Conservation (phyloP, 164 flowering plant species). For the Buxus sempervirens region DNA sequence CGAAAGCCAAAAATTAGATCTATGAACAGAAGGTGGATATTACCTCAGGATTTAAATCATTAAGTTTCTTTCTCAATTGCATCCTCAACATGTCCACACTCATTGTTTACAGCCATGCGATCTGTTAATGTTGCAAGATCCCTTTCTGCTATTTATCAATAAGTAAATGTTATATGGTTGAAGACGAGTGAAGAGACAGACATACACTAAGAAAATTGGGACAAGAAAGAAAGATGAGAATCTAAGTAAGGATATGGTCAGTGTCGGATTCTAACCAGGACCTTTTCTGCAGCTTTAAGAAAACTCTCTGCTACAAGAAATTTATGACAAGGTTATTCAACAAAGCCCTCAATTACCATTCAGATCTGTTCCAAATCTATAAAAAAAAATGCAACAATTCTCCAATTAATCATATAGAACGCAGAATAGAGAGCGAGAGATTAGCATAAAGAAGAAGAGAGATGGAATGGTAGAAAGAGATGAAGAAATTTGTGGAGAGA, state of each 20-base stretch:
- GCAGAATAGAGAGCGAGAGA: no score
- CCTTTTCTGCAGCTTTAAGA: conserved; percentile 79
- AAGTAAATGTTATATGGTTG: conserved; percentile 30
- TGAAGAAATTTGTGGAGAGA: no score
- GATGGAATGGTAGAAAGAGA: no score
- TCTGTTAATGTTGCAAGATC: conserved; percentile 88
- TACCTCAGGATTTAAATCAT: conserved; percentile 95
- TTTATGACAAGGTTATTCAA: conserved; percentile 95
- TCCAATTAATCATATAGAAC: no score
- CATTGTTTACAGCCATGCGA: conserved; percentile 92
- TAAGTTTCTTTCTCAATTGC: conserved; percentile 95
- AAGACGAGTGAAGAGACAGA: neutral
- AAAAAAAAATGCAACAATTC: no score
- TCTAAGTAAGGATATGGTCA: conserved; percentile 62
- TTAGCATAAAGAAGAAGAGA: no score
- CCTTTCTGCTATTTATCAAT: conserved; percentile 65
- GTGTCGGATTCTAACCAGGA: conserved; percentile 83
- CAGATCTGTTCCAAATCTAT: no score
- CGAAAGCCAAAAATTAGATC: no score
- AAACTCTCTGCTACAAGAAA: conserved; percentile 92
- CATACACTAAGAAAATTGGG: neutral
- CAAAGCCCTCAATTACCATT: no score
- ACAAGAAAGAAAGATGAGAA: neutral
- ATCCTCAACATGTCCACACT: conserved; percentile 89
- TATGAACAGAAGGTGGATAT: neutral